Percentiles rank a stretch among this genome's conserved stretches.
These are phyloP conservation scores for Aspergillus sp. DNA, from an alignment of 2,329 filamentous ascomycete genomes.

Conservation along the genomic window DNA sequence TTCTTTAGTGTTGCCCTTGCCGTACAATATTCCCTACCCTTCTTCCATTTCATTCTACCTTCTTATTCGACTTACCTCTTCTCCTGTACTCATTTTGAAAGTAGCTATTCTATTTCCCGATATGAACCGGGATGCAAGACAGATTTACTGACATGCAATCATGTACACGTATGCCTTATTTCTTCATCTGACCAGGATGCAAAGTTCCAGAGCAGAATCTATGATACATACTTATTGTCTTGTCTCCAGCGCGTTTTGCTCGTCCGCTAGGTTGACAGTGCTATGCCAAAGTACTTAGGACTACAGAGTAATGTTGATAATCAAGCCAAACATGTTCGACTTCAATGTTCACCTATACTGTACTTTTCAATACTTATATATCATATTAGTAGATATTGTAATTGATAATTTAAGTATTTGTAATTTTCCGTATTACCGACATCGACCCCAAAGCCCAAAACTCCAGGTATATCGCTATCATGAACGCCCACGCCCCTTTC, in stretches of 20 bases:
- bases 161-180: background rate
- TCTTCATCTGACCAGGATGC: background rate
- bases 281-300: background rate
- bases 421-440: background rate
- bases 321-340: background rate
- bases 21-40: slow-evolving; percentile 18
- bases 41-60: background rate
- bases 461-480: slow-evolving; percentile 6
- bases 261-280: background rate
- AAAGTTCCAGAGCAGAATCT: background rate
- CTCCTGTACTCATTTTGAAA: slow-evolving; percentile 14
- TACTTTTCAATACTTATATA: background rate
- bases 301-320: background rate
- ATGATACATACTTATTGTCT: background rate
- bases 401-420: background rate
- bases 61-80: background rate
- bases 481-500: slow-evolving; percentile 7
- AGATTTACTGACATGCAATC: background rate
- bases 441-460: slow-evolving; percentile 1
- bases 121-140: slow-evolving; percentile 4
- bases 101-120: slow-evolving; percentile 10
- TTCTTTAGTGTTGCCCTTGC: slow-evolving; percentile 21
- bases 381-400: background rate
- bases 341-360: background rate
- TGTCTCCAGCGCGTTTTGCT: background rate